Conservation (phyloP, 352 stramenopile species). For the Phytopythium boreale region DNA sequence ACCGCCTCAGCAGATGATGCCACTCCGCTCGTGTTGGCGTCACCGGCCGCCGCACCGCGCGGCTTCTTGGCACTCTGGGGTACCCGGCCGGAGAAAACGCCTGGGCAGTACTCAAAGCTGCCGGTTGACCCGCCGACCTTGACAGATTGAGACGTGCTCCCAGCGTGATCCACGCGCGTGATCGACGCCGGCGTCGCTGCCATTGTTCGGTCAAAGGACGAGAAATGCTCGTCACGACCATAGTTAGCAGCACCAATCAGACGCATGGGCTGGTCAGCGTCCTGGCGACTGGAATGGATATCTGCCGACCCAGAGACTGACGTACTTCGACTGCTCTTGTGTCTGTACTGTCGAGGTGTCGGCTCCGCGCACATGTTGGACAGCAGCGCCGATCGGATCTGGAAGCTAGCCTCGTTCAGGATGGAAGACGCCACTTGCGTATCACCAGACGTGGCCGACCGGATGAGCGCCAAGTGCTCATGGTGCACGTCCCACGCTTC, state of each 20-base stretch:
- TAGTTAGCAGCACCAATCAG: not conserved
- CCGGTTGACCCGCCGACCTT: not conserved
- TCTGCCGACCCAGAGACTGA: not conserved
- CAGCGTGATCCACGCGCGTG: not conserved
- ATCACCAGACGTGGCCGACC: slow-evolving; percentile 52
- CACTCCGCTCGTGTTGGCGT: slow-evolving; percentile 15
- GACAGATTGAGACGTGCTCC: slow-evolving; percentile 4
- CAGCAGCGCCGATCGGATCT: slow-evolving; percentile 52
- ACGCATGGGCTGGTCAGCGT: slow-evolving; percentile 1
- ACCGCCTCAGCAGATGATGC: not conserved
- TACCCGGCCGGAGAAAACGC: slow-evolving; percentile 61
- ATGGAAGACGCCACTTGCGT: slow-evolving; percentile 54
- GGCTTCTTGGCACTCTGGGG: slow-evolving; percentile 33
- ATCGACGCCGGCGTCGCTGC: slow-evolving; percentile 1
- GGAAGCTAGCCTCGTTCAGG: slow-evolving; percentile 64
- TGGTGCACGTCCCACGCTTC: slow-evolving; percentile 74
- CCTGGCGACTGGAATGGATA: not conserved
- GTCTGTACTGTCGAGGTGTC: slow-evolving; percentile 24
- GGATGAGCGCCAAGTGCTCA: slow-evolving; percentile 71
- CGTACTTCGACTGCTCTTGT: slow-evolving; percentile 14
- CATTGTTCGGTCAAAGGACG: slow-evolving; percentile 3
- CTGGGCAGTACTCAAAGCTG: slow-evolving; percentile 50
- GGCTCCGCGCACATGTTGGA: slow-evolving; percentile 71
- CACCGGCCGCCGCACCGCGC: slow-evolving; percentile 6
- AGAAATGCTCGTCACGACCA: not conserved